Base-by-base conservation (phyloP, 1,139 yeast genomes). In the Candida albicans region DNA sequence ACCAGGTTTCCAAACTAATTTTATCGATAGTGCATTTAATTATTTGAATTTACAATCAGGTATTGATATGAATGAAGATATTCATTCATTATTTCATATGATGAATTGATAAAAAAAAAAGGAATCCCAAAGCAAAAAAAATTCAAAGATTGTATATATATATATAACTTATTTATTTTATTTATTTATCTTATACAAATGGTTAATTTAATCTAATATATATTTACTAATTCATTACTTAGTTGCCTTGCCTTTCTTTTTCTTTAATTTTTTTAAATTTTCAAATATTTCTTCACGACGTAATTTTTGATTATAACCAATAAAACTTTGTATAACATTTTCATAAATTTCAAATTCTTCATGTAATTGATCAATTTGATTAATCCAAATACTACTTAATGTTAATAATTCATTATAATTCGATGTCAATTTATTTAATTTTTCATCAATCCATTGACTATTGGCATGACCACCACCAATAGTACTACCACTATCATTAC, bases 311-410 rank as follows among this genome's bases (percentile, higher is more conserved):
- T 86, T 82, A 58, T 84, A 82, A 15, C 87, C 91, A 31, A 84
- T 82, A 50, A 83, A 66, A 51, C 81, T 82, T 58, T 84, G 89
- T 31, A 84, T 86, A 50, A 84, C 88, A 4, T 81, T 71, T 55
- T 84, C 90, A 55, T 81, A 83, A 11, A 84, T 79, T 42, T 78
- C 80, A 52, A 81, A 79, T 54, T 83, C 84, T 42, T 70, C 72
- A 46, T 67, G 66, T 11, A 74, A 67, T 28, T 66, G 74, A 39
- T 60, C 56, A 43, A 67, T 62, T 53, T 73, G 71, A 45, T 70
- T 61, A 33, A 67, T 70, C 86, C 85, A 82, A 27, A 73, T 64
- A 36, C 77, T 70, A 36, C 76, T 61, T 33, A 79, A 56, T 37
- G 52, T 57, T 9, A 73, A 56, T 13, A 76, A 59, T 39, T 56